These are phyloP conservation scores for Chytridium lagenaria DNA, from an alignment of 371 early-diverging fungal species.

Conservation along the genomic window DNA sequence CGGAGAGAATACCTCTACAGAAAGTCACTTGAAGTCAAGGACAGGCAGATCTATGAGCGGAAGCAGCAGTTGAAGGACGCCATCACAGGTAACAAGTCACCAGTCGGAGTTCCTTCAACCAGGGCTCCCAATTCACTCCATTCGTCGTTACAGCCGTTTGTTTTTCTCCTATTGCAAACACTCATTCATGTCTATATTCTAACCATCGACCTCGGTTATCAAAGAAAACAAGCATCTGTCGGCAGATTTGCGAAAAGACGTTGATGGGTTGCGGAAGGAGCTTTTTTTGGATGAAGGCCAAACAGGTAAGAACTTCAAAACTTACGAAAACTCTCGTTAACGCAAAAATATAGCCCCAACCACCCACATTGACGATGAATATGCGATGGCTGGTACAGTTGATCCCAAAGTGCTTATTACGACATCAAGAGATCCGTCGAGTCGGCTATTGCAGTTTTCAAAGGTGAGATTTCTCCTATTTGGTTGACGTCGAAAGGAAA, in stretches of 20 bases:
- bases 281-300: constrained; percentile 90
- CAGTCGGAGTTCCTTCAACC: too few species aligned
- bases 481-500: not conserved
- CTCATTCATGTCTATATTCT: too few species aligned
- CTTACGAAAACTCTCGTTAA: too few species aligned
- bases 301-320: constrained; percentile 68
- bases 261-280: constrained; percentile 74
- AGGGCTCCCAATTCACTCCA: too few species aligned
- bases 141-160: too few species aligned
- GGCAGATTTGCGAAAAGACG: constrained; percentile 80
- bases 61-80: constrained; percentile 93
- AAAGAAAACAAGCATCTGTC: constrained; percentile 87
- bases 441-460: constrained; percentile 92
- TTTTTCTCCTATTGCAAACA: too few species aligned
- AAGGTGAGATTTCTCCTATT: constrained; percentile 62
- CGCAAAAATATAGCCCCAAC: constrained; percentile 73
- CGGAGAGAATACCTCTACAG: constrained; percentile 94
- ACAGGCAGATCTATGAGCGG: constrained; percentile 85
- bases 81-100: constrained; percentile 68
- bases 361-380: constrained; percentile 95
- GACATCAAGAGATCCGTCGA: constrained; percentile 96
- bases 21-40: constrained; percentile 92
- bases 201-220: not conserved
- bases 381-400: constrained; percentile 87
- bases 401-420: constrained; percentile 98